Evolutionary conservation across 768 basidiomycete genomes (phyloP).

Genomic region (Bullera alba): DNA sequence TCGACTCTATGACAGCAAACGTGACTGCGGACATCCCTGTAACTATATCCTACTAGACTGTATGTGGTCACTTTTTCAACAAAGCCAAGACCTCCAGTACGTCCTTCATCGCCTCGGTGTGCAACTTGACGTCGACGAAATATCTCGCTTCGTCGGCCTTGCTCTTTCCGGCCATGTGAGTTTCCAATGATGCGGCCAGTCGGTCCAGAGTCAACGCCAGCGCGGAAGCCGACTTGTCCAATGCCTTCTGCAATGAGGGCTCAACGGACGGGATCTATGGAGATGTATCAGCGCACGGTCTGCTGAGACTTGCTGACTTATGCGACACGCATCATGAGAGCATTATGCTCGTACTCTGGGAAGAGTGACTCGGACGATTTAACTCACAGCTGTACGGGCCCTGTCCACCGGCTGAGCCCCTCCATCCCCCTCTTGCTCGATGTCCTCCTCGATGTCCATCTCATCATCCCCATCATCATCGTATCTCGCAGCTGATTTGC

Average conservation of each 20-base stretch:
- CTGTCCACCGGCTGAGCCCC: no score
- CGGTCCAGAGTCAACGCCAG: slow-evolving; percentile 13
- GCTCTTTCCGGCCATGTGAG: neutral
- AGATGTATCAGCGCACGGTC: no score
- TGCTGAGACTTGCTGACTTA: no score
- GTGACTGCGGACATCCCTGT: neutral
- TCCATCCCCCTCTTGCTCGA: no score
- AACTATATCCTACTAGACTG: no score
- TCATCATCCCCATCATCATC: slow-evolving; percentile 4
- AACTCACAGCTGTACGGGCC: no score
- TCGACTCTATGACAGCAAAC: no score
- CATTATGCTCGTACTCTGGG: no score
- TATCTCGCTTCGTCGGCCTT: slow-evolving; percentile 9
- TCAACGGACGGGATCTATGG: neutral
- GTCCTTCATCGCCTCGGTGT: slow-evolving; percentile 27
- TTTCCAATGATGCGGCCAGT: slow-evolving; percentile 12
- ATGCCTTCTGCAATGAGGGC: neutral
- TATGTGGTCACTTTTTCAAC: no score
- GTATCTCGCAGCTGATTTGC: no score
- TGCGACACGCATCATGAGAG: no score
- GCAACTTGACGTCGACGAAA: slow-evolving; percentile 32
- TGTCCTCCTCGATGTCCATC: slow-evolving; percentile 7
- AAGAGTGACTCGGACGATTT: no score
- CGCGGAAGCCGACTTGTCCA: slow-evolving; percentile 2
- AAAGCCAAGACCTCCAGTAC: slow-evolving; percentile 18